Base-by-base conservation (phyloP, 2,329 filamentous ascomycete genomes). In the Colletotrichum truncatum region DNA sequence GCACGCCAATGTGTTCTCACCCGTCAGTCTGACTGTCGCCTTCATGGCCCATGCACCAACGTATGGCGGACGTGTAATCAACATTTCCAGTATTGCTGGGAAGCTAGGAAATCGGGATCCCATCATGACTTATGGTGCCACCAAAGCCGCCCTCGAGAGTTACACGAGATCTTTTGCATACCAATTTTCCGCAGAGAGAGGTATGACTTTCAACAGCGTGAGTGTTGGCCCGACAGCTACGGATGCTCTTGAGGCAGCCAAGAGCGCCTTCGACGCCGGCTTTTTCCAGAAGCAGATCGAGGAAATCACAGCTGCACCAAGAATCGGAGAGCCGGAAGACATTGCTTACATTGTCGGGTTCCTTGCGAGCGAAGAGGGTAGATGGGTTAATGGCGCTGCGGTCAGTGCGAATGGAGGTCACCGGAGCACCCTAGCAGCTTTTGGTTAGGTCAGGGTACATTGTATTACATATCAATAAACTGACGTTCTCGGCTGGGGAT, bases 121-220 rank as follows among this genome's bases (percentile, higher is more conserved):
- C 3, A 39, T 48, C 25, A 62, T 62, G 30, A 62, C 58, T 3
- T 79, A 80, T 18, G 74, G 68, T 0, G 70, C 75, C 3, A 76
- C 73, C 1, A 79, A 79, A 53, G 77, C 75, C 4, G 76, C 77
- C 0, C 58, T 71, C 11, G 75, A 77, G 53, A 71, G 71, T 7
- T 52, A 73, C 4, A 68, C 61, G 3, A 69, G 74, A 3, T 71
- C 71, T 0, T 74, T 73, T 71, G 74, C 75, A 1, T 71, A 71
- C 16, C 73, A 76, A 38, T 71, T 75, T 0, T 73, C 73, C 14
- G 72, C 71, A 9, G 58, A 53, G 0, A 67, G 73, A 6, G 70
- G 67, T 1, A 70, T 72, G 10, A 76, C 72, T 0, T 74, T 76
- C 1, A 77, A 77, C 56, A 71, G 65, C 10, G 71, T 77, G 3